These are phyloP conservation scores for Coemansia sp. DNA, from an alignment of 192 early-diverging fungal species.

Conservation along the genomic window DNA sequence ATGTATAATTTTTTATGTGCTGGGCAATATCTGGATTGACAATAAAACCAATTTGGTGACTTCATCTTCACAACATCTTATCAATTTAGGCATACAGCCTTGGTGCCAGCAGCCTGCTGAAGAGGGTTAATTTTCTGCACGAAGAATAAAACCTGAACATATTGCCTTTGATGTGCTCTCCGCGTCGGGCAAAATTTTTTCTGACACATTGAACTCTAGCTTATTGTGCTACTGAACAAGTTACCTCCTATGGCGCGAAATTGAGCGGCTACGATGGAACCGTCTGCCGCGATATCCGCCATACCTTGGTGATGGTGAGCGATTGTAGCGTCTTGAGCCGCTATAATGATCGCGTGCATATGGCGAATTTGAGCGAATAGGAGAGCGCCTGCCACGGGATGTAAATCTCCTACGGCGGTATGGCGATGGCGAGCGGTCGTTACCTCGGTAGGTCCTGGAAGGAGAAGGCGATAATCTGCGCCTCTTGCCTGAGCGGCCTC, in stretches of 20 bases:
- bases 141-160: too few relatives aligned
- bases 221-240: neutral
- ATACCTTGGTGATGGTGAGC: conserved; percentile 43
- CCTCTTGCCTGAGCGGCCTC: conserved; percentile 1
- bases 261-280: conserved; percentile 41
- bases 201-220: neutral
- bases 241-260: conserved; percentile 46
- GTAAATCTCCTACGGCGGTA: conserved; percentile 19
- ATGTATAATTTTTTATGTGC: too few relatives aligned
- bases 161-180: neutral
- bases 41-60: too few relatives aligned
- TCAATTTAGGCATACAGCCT: too few relatives aligned
- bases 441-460: conserved; percentile 6
- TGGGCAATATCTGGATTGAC: too few relatives aligned
- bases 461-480: conserved; percentile 16
- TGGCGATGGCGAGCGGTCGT: conserved; percentile 40
- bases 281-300: conserved; percentile 24
- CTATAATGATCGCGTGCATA: conserved; percentile 16
- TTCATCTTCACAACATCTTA: too few relatives aligned
- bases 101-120: too few relatives aligned
- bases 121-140: too few relatives aligned
- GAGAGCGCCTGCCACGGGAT: conserved; percentile 25
- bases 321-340: conserved; percentile 16
- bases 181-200: neutral
- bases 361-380: conserved; percentile 35